These are phyloP conservation scores for Protomyces macrosporus DNA, from an alignment of 1,139 yeast species.

Conservation along the genomic window DNA sequence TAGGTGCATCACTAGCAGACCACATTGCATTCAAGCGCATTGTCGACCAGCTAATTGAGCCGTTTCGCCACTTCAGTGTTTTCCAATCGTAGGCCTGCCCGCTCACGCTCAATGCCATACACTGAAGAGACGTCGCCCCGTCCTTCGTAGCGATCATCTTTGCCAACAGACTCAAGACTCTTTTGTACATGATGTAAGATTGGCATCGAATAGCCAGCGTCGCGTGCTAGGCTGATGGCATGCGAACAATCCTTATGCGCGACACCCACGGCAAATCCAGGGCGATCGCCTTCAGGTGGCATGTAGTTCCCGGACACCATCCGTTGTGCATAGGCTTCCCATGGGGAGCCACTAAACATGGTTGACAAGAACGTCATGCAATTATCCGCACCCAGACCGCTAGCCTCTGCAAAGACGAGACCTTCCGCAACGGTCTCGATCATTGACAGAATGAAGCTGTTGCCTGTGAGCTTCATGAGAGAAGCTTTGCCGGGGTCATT, in stretches of 20 bases:
- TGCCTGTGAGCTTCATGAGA: constrained; percentile 37
- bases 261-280: constrained; percentile 35
- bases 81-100: constrained; percentile 33
- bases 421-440: constrained; percentile 37
- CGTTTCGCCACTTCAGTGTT: background rate
- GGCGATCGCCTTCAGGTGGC: constrained; percentile 29
- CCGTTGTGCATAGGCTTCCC: constrained; percentile 30
- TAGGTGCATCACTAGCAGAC: no score
- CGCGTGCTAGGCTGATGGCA: constrained; percentile 14
- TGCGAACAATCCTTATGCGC: constrained; percentile 36
- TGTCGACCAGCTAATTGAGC: background rate
- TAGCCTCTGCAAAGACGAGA: constrained; percentile 35
- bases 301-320: constrained; percentile 31
- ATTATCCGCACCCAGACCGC: constrained; percentile 33
- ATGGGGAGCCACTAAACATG: constrained; percentile 29
- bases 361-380: constrained; percentile 30
- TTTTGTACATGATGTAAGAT: constrained; percentile 4
- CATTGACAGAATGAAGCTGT: constrained; percentile 36
- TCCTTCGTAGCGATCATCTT: constrained; percentile 32
- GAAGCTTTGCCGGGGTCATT: constrained; percentile 35
- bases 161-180: constrained; percentile 28
- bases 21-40: no score
- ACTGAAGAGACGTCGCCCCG: constrained; percentile 36
- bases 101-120: constrained; percentile 36
- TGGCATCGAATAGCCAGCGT: background rate